Evolutionary conservation across 805 yeast genomes (phyloP), one percentile per base, ranked within the genome.

Genomic region (Alloascoidea africana): DNA sequence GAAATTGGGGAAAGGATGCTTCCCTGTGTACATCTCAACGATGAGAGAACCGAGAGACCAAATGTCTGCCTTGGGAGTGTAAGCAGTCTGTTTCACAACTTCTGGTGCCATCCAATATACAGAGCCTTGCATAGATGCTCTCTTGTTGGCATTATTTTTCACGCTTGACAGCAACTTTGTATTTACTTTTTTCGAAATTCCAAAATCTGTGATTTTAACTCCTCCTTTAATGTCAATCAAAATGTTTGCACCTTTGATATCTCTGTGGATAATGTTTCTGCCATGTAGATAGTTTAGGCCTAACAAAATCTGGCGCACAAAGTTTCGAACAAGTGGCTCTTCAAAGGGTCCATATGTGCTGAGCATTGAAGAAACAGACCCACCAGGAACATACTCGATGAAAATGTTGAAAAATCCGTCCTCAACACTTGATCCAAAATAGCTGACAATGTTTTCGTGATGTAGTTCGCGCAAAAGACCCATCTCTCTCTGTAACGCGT

Each of bases 71-170:
- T 84, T 85, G 30, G 80, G 76, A 1, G 97, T 89, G 38, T 89
- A 83, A 0, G 86, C 83, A 2, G 83, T 77, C 51, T 87, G 96
- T 49, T 86, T 84, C 14, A 91, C 97, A 5, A 91, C 97, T 54
- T 91, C 98, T 0, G 98, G 98, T 0, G 98, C 97, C 98, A 91
- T 91, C 97, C 98, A 91, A 52, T 79, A 91, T 0, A 89, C 86
- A 0, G 95, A 84, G 0, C 98, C 98, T 56, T 89, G 96, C 38
- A 85, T 59, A 0, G 95, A 85, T 2, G 83, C 87, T 34, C 96
- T 69, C 44, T 70, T 72, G 34, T 57, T 56, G 27, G 46, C 53
- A 17, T 49, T 42, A 23, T 23, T 23, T n/a, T n/a, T n/a, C n/a
- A n/a, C n/a, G 37, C 48, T 57, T 48, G 54, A 55, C 54, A 46